Percentiles rank a stretch among this genome's conserved stretches.
phyloP scores from a whole-genome alignment of 2,329 filamentous ascomycete species.

The Fusarium praegraminearum region DNA sequence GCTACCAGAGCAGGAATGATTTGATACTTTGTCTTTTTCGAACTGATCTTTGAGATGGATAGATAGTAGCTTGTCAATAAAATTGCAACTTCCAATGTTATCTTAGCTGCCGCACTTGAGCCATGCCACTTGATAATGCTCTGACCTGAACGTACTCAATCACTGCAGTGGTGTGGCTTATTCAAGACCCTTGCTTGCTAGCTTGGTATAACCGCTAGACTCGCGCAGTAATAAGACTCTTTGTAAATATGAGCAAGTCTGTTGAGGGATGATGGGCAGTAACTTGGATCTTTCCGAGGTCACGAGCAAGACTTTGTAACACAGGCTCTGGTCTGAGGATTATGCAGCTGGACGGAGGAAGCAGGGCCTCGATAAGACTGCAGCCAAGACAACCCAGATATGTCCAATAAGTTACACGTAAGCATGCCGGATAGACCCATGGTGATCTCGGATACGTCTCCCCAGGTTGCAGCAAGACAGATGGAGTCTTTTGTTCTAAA shows the following conservation, averaged over 20 bases:
- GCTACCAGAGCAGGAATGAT: conserved; percentile 3
- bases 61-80: not conserved
- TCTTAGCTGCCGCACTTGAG: not conserved
- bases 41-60: not conserved
- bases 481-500: not conserved
- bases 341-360: not conserved
- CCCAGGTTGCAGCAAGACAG: not conserved
- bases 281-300: not conserved
- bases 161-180: not conserved
- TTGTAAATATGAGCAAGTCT: not conserved
- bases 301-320: not conserved
- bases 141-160: not conserved
- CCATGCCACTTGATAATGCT: not conserved
- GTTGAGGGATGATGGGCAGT: not conserved
- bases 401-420: not conserved
- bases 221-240: not conserved
- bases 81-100: not conserved
- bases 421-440: not conserved
- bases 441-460: not conserved
- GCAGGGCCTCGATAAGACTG: rapidly evolving
- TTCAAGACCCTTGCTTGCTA: not conserved
- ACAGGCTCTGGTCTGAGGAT: not conserved
- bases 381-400: not conserved
- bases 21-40: rapidly evolving
- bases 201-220: not conserved